Evolutionary conservation across 768 basidiomycete species (phyloP).

Genomic region (Tephrocybe sp.): DNA sequence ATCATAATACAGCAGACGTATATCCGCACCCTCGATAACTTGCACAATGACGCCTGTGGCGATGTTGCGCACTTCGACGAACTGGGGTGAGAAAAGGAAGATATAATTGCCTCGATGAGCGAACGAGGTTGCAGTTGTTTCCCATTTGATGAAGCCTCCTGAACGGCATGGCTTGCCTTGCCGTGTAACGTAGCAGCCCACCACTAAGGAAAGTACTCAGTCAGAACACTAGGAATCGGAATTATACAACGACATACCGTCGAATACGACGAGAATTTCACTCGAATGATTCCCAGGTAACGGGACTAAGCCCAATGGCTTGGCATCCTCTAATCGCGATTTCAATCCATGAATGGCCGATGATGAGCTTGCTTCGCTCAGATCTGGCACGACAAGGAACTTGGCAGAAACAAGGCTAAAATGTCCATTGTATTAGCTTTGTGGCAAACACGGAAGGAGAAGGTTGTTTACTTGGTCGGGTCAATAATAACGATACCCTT

Average conservation of each 20-base stretch:
- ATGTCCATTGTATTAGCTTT: background rate
- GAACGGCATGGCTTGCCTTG: conserved; percentile 63
- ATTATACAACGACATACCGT: conserved; percentile 44
- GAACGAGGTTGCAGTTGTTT: conserved; percentile 62
- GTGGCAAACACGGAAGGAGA: too few relatives aligned
- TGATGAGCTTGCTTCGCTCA: conserved; percentile 38
- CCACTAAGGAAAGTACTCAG: conserved; percentile 37
- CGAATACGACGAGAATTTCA: conserved; percentile 72
- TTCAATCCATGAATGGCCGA: conserved; percentile 52
- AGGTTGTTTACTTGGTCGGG: conserved; percentile 55
- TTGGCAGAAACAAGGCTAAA: conserved; percentile 39
- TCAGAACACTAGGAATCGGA: conserved; percentile 3
- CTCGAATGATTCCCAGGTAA: conserved; percentile 27
- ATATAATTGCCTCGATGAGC: conserved; percentile 60
- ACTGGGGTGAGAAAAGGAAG: conserved; percentile 70
- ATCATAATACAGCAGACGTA: conserved; percentile 62
- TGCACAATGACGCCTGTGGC: conserved; percentile 71
- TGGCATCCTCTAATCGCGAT: conserved; percentile 50
- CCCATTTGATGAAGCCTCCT: conserved; percentile 73
- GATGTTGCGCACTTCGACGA: conserved; percentile 71
- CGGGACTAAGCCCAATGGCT: conserved; percentile 66
- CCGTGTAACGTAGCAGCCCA: conserved; percentile 76
- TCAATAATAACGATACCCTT: conserved; percentile 65
- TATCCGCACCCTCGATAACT: conserved; percentile 72
- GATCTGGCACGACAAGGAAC: conserved; percentile 58